Evolutionary conservation across 2,329 filamentous ascomycete species (phyloP).

Genomic region (Penicillium brasilianum): DNA sequence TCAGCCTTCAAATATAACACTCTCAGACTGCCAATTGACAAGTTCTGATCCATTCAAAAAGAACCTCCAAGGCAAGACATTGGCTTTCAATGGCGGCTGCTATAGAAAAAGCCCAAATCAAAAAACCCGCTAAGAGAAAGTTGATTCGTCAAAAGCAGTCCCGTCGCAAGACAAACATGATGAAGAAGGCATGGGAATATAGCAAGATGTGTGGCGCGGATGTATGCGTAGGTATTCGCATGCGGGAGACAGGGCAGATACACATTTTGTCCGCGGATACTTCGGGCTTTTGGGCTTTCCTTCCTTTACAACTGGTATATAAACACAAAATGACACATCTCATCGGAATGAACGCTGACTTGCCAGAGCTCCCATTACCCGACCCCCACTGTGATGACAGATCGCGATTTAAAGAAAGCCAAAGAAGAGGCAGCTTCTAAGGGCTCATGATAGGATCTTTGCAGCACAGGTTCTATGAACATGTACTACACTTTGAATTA

Average conservation of each 20-base stretch:
- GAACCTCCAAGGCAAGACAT: too few relatives aligned
- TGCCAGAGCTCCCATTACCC: conserved; percentile 3
- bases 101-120: not conserved
- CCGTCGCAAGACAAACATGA: conserved; percentile 20
- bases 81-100: too few relatives aligned
- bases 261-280: conserved; percentile 2
- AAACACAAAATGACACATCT: not conserved
- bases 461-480: too few relatives aligned
- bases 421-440: not conserved
- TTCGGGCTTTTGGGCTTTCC: not conserved
- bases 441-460: not conserved
- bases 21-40: too few relatives aligned
- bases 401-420: not conserved
- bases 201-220: conserved; percentile 22
- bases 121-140: conserved; percentile 6
- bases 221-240: conserved; percentile 29
- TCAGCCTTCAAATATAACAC: too few relatives aligned
- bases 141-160: conserved; percentile 17
- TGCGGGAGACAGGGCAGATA: conserved; percentile 11
- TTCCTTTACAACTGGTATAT: not conserved
- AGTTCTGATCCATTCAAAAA: too few relatives aligned
- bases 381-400: not conserved
- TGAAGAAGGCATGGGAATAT: too few relatives aligned
- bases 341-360: conserved; percentile 2
- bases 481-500: too few relatives aligned